Conservation (phyloP, 345 rosid species). For the Pseudoturritis turrita region DNA sequence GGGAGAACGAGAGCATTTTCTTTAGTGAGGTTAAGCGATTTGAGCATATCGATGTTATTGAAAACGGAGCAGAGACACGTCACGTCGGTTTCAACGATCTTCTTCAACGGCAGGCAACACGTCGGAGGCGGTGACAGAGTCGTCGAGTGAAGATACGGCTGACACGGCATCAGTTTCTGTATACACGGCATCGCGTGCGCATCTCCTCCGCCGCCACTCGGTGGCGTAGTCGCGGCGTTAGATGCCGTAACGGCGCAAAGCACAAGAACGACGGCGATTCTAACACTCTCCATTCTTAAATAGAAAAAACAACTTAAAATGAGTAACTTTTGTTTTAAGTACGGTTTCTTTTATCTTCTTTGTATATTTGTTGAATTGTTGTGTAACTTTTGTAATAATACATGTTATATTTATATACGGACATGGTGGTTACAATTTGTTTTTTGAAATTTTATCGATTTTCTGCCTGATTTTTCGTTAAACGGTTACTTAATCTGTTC, state of each 20-base stretch:
- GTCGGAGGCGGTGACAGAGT: slow-evolving; percentile 34
- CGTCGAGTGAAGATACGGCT: slow-evolving; percentile 32
- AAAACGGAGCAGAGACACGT: slow-evolving; percentile 52
- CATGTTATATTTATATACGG: background rate
- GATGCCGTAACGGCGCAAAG: background rate
- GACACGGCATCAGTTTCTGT: slow-evolving; percentile 54
- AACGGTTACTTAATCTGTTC: background rate
- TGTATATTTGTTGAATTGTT: background rate
- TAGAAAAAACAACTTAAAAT: background rate
- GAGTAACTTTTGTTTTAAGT: background rate
- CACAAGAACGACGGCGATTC: slow-evolving; percentile 8
- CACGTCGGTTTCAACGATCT: slow-evolving; percentile 22
- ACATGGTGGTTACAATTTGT: background rate
- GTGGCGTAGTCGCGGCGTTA: background rate
- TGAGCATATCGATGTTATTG: slow-evolving; percentile 32
- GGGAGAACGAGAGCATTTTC: slow-evolving; percentile 49
- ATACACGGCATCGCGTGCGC: slow-evolving; percentile 36
- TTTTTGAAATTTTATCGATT: background rate
- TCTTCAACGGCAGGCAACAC: slow-evolving; percentile 51
- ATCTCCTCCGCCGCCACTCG: slow-evolving; percentile 13
- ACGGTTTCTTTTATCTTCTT: background rate
- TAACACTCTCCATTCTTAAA: background rate
- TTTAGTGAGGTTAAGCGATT: slow-evolving; percentile 37
- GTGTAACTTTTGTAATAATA: background rate
- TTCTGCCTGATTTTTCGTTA: slow-evolving; percentile 11